Evolutionary conservation across 2,329 filamentous ascomycete genomes (phyloP).

Genomic region (Diplodia mutila): DNA sequence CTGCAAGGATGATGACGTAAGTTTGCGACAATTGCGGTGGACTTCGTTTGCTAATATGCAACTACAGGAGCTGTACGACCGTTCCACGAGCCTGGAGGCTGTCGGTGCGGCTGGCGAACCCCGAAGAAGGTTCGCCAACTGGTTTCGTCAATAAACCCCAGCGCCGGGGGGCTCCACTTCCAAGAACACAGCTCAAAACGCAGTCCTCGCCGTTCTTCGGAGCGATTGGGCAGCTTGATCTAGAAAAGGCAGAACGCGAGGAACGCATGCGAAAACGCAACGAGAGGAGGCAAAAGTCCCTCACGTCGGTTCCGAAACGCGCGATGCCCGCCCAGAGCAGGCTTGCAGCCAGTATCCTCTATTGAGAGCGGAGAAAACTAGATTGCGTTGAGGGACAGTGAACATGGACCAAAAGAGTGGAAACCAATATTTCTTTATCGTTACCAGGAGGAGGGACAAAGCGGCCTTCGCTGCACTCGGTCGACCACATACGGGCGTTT

Average conservation of each 20-base stretch:
- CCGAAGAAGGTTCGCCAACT: conserved; percentile 22
- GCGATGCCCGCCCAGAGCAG: conserved; percentile 14
- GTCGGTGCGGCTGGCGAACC: conserved; percentile 25
- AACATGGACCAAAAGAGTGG: conserved; percentile 22
- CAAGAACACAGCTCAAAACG: conserved; percentile 19
- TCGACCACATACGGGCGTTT: conserved; percentile 1
- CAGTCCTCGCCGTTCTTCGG: conserved; percentile 20
- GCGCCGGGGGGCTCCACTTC: conserved; percentile 24
- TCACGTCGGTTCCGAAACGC: neutral
- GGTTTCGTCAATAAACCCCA: conserved; percentile 25
- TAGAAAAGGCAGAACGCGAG: conserved; percentile 15
- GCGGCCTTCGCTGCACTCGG: neutral
- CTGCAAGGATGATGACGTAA: conserved; percentile 83
- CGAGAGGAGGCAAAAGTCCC: conserved; percentile 9
- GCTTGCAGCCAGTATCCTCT: conserved; percentile 11
- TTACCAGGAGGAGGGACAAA: neutral
- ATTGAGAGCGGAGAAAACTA: neutral
- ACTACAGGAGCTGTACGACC: conserved; percentile 60
- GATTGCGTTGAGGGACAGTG: conserved; percentile 5
- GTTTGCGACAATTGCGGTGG: conserved; percentile 37
- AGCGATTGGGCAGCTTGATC: conserved; percentile 17
- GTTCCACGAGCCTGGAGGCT: conserved; percentile 58
- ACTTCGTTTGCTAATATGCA: conserved; percentile 28
- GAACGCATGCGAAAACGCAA: conserved; percentile 16
- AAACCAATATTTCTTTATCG: conserved; percentile 6